Conservation (phyloP, 495 filamentous ascomycete species). For the Aspergillus cavernicola region DNA sequence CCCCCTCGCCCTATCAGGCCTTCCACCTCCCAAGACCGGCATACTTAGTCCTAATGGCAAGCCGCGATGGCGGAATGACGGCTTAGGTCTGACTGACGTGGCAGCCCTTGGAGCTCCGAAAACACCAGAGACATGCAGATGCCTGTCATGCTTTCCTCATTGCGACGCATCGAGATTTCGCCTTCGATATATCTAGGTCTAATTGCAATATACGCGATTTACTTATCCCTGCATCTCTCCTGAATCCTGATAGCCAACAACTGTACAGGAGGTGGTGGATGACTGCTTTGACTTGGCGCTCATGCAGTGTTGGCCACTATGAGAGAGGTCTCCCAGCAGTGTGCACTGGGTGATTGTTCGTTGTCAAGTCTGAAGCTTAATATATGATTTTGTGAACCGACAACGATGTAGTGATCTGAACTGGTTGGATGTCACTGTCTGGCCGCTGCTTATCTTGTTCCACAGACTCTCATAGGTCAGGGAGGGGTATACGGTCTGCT, state of each 20-base stretch:
- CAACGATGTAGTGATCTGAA: neutral
- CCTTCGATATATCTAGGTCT: neutral
- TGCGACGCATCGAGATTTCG: conserved; percentile 9
- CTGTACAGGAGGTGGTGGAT: neutral
- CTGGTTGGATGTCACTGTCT: conserved; percentile 2
- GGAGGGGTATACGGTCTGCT: neutral
- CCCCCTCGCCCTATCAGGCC: conserved; percentile 15
- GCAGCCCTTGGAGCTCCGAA: conserved; percentile 15
- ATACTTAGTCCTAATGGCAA: conserved; percentile 10
- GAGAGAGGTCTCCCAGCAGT: too few species aligned
- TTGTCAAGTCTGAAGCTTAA: conserved; percentile 5
- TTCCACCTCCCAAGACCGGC: neutral
- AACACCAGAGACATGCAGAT: conserved; percentile 14
- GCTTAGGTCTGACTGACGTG: conserved; percentile 23
- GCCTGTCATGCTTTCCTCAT: conserved; percentile 3
- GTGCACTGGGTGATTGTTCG: neutral
- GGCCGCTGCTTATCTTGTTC: conserved; percentile 9
- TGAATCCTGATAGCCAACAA: neutral
- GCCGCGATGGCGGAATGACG: conserved; percentile 12
- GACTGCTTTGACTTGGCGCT: neutral
- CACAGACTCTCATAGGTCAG: neutral
- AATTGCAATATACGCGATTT: neutral
- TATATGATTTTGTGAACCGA: neutral
- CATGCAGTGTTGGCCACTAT: too few species aligned
- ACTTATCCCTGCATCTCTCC: neutral